Evolutionary conservation across 441 rosid genomes (phyloP).

Genomic region (Erysimum cheiri): DNA sequence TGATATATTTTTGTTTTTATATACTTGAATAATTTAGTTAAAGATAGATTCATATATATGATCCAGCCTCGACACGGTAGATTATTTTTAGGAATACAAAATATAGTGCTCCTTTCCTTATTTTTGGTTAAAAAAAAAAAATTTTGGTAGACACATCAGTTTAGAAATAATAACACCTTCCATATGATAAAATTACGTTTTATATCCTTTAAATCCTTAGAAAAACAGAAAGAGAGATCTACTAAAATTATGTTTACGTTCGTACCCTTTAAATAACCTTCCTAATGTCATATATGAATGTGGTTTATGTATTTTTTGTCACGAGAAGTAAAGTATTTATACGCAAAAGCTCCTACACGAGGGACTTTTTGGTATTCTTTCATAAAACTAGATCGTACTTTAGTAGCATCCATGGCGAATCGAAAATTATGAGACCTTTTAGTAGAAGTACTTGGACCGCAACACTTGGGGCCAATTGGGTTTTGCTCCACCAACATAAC

Average conservation of each 20-base stretch:
- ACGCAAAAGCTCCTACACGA: constrained; percentile 43
- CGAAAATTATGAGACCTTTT: constrained; percentile 28
- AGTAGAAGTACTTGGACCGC: constrained; percentile 3
- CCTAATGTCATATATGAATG: neutral
- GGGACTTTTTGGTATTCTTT: constrained; percentile 39
- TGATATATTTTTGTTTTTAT: too few species aligned
- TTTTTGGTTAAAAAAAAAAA: too few species aligned
- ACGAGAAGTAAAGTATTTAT: constrained; percentile 38
- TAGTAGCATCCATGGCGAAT: constrained; percentile 31
- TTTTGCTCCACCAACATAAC: constrained; percentile 26
- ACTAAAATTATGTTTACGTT: too few species aligned
- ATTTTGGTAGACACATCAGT: too few species aligned
- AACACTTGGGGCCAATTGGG: constrained; percentile 1
- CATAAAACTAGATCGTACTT: constrained; percentile 31
- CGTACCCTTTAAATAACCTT: neutral
- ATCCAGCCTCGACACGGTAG: too few species aligned
- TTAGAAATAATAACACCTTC: neutral
- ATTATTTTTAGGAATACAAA: too few species aligned
- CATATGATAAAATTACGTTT: neutral
- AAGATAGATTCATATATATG: too few species aligned
- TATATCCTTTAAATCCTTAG: too few species aligned
- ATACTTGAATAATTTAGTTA: too few species aligned
- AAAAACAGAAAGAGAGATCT: too few species aligned
- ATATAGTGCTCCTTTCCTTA: too few species aligned
- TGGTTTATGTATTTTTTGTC: constrained; percentile 37